Evolutionary conservation across 2,329 filamentous ascomycete species (phyloP), one percentile per base, ranked within the genome.

Genomic region (Coleophoma cylindrospora): DNA sequence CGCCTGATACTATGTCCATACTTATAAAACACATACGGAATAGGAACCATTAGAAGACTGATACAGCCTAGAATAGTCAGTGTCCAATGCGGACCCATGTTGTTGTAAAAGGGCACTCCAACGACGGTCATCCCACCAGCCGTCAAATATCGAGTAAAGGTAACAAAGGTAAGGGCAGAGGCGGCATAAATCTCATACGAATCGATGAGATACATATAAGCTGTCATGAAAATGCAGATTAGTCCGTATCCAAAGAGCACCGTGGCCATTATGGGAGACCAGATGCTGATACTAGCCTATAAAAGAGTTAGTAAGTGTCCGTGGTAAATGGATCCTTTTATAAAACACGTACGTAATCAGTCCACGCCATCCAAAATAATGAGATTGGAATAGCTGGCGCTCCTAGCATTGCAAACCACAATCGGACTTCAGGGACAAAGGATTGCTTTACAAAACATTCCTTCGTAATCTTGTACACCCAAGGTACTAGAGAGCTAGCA

Each of bases 361-460:
- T 73, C 71, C 72, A 74, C 8, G 66, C 72, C 10, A 74, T 61
- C 72, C 72, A 74, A 54, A 74, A 74, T 0, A 75, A 61, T 1
- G 64, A 66, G 9, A 74, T 57, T 0, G 72, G 69, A 3, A 74
- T 64, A 0, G 66, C 49, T 1, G 70, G 64, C 1, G 67, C 58
- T 0, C 65, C 36, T 1, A 70, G 53, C 57, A 72, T 70, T 15
- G 67, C 68, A 34, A 67, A 70, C 67, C 66, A 72, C 0, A 75
- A 62, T 0, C 70, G 62, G n/a, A 63, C 63, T 45, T 74, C 71
- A 0, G 68, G 67, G 5, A 59, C 54, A 34, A 67, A 62, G 2
- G 4, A 15, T 34, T 50, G 27, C 13, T 41, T 47, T 17, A 5
- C 48, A 43, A 48, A 41, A 19, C 43, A 47, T 11, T 47, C 27